Conservation (phyloP, 2,329 filamentous ascomycete genomes). For the Stachybotrys chlorohalonatus region DNA sequence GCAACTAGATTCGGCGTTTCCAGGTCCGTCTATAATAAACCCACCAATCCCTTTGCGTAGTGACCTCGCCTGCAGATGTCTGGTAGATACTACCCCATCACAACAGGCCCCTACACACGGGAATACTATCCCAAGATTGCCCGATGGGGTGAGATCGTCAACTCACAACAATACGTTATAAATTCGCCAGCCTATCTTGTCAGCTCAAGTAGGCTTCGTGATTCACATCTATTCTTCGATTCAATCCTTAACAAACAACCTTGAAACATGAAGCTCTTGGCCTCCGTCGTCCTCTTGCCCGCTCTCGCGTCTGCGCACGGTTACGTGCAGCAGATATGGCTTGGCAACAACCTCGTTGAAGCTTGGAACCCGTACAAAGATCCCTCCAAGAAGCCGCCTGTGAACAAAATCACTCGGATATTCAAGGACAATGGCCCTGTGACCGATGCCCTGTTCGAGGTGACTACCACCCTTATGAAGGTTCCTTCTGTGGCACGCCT, state of each 20-base stretch:
- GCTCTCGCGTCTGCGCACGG: constrained; percentile 7
- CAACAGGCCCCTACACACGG: neutral
- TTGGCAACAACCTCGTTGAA: constrained; percentile 13
- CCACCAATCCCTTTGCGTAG: neutral
- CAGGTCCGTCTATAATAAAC: neutral
- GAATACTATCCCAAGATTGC: neutral
- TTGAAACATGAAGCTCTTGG: neutral
- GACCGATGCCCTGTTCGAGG: constrained; percentile 12
- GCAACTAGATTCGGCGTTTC: neutral
- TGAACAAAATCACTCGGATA: constrained; percentile 14
- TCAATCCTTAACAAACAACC: neutral
- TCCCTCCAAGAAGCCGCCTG: constrained; percentile 12
- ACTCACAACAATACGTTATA: no score
- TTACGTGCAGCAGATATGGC: constrained; percentile 12
- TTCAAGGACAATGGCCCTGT: constrained; percentile 17
- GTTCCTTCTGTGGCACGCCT: no score
- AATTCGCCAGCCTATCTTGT: no score
- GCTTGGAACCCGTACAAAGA: constrained; percentile 19
- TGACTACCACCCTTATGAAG: neutral
- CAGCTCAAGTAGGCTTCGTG: no score
- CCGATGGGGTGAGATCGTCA: neutral
- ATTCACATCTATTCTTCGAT: no score
- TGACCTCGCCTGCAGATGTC: neutral
- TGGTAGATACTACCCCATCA: neutral
- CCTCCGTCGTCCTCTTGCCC: neutral